Percentiles rank a stretch among this genome's conserved stretches.
Conservation (phyloP, 805 yeast species). For the Spathaspora sp. region DNA sequence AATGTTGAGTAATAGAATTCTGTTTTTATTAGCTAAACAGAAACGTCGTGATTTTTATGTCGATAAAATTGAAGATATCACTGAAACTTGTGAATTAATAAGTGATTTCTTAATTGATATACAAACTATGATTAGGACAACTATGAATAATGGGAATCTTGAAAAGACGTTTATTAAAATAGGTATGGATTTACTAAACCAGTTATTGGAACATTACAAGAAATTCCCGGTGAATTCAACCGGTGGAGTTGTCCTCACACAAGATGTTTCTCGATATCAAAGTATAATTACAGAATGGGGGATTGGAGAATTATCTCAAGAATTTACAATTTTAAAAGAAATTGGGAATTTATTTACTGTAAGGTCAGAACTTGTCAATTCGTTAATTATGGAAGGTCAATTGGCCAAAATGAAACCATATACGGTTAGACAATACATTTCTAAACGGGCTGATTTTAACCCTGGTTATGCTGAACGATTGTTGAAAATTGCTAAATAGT, state of each 20-base stretch:
- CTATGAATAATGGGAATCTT: slow-evolving; percentile 43
- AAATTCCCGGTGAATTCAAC: slow-evolving; percentile 72
- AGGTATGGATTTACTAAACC: slow-evolving; percentile 55
- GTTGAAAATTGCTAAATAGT: slow-evolving; percentile 15
- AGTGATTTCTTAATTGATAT: slow-evolving; percentile 48
- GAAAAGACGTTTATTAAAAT: slow-evolving; percentile 48
- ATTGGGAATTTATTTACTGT: slow-evolving; percentile 82
- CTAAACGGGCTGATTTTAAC: slow-evolving; percentile 68
- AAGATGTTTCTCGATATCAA: slow-evolving; percentile 78
- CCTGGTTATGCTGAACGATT: slow-evolving; percentile 48
- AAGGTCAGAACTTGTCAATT: slow-evolving; percentile 72
- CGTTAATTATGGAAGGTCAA: slow-evolving; percentile 79
- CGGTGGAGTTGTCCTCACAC: slow-evolving; percentile 80
- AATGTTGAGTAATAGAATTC: slow-evolving; percentile 48
- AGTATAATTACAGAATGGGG: slow-evolving; percentile 65
- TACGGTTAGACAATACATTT: slow-evolving; percentile 60
- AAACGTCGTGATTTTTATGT: slow-evolving; percentile 66
- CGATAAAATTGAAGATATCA: slow-evolving; percentile 54
- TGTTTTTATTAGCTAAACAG: slow-evolving; percentile 53
- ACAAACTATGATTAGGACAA: slow-evolving; percentile 33
- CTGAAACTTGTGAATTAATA: slow-evolving; percentile 66
- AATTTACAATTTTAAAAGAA: slow-evolving; percentile 70
- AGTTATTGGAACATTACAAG: slow-evolving; percentile 67
- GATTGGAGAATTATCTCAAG: slow-evolving; percentile 54
- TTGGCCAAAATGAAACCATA: slow-evolving; percentile 61